Evolutionary conservation across 129 eudicot species (phyloP).

Genomic region (Tagetes patula): DNA sequence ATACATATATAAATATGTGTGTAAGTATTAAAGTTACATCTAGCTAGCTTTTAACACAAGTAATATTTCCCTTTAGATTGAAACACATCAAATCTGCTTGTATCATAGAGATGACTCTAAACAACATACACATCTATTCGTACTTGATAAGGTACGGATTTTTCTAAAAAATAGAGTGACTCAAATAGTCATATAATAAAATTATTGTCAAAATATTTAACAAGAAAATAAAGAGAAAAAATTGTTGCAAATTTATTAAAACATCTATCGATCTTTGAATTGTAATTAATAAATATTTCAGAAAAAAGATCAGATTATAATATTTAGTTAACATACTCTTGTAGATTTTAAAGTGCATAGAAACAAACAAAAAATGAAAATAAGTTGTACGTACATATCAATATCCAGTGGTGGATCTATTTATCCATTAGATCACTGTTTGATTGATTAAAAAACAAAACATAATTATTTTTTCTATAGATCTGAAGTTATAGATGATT

Average conservation of each 20-base stretch:
- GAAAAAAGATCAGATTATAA: not conserved
- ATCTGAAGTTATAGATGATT: constrained; percentile 23
- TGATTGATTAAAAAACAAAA: constrained; percentile 2
- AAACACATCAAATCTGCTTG: constrained; percentile 10
- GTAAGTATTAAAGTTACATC: not conserved
- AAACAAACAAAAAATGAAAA: not conserved
- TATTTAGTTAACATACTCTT: not conserved
- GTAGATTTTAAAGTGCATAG: not conserved
- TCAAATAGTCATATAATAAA: not conserved
- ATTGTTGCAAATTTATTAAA: not conserved
- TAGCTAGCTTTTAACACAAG: not conserved
- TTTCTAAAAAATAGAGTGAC: constrained; percentile 11
- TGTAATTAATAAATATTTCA: not conserved
- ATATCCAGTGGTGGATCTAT: constrained; percentile 16
- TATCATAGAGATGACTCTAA: not conserved
- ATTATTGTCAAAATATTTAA: not conserved
- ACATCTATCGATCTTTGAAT: not conserved
- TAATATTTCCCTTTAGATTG: not conserved
- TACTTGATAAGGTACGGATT: constrained; percentile 10
- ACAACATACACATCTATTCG: not conserved
- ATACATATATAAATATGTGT: not conserved
- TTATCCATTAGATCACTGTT: constrained; percentile 30
- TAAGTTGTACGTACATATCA: constrained; percentile 10
- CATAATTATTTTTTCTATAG: constrained; percentile 1
- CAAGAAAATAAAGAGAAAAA: not conserved